phyloP scores from a whole-genome alignment of 176 grass and related monocot species.

The Thinopyrum elongatum region DNA sequence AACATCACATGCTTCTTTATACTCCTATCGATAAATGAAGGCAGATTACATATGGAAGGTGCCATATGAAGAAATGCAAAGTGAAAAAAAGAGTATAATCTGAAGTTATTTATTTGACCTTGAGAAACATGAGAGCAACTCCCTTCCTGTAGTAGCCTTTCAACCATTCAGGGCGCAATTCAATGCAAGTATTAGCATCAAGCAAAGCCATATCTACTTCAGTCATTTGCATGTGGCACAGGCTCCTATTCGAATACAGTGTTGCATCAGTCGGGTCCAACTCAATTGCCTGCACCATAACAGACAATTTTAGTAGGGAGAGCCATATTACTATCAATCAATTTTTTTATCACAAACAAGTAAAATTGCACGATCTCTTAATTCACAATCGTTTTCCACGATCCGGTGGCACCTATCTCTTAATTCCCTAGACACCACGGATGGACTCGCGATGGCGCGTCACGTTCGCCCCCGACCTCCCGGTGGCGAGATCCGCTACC shows the following conservation, averaged over 20 bases:
- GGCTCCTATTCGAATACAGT: slow-evolving; percentile 27
- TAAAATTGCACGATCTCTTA: slow-evolving; percentile 16
- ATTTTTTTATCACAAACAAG: background rate
- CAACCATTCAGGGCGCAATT: slow-evolving; percentile 2
- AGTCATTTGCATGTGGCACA: slow-evolving; percentile 23
- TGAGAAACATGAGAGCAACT: slow-evolving; percentile 25
- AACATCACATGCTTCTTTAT: slow-evolving; percentile 14
- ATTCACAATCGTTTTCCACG: no score
- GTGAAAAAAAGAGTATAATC: background rate
- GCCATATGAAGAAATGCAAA: background rate
- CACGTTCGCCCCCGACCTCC: no score
- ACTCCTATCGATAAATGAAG: background rate
- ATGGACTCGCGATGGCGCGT: no score
- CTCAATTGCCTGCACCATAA: slow-evolving; percentile 27
- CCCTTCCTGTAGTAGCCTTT: slow-evolving; percentile 31
- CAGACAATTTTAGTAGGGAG: background rate
- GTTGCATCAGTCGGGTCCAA: slow-evolving; percentile 22
- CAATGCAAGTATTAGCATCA: slow-evolving; percentile 25
- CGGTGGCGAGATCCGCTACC: no score
- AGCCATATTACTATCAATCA: background rate
- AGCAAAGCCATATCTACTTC: slow-evolving; percentile 4
- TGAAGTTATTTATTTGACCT: slow-evolving; percentile 15
- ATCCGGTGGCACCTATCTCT: no score
- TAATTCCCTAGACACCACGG: no score
- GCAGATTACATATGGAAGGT: background rate